phyloP scores from a whole-genome alignment of 768 basidiomycete species.

The Boletus subcaerulescens region DNA sequence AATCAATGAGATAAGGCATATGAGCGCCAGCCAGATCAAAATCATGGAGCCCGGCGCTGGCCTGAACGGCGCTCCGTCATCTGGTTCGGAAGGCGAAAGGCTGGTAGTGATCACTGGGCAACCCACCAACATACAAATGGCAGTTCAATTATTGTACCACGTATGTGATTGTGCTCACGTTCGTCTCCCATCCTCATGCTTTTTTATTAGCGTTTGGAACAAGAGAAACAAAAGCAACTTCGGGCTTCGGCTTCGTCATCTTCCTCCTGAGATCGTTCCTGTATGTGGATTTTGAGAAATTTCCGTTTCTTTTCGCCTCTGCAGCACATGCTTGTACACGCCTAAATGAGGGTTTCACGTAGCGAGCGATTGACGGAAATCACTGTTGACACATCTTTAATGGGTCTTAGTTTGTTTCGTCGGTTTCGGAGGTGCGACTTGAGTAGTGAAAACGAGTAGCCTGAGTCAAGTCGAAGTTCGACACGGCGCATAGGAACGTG shows the following conservation, averaged over 20 bases:
- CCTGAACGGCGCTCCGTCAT: constrained; percentile 65
- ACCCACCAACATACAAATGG: constrained; percentile 93
- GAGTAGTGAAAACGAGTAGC: no score
- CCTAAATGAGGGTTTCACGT: no score
- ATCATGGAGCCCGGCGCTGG: constrained; percentile 97
- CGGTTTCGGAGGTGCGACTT: no score
- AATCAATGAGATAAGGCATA: constrained; percentile 97
- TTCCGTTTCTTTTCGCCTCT: not conserved
- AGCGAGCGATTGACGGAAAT: no score
- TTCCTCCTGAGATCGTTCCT: constrained; percentile 22
- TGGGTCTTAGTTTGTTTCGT: no score
- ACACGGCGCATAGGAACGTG: no score
- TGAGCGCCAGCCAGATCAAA: constrained; percentile 95
- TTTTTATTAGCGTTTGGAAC: constrained; percentile 68
- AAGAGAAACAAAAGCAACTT: constrained; percentile 85
- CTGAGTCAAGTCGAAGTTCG: no score
- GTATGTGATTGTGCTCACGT: constrained; percentile 41
- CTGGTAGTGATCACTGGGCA: constrained; percentile 97
- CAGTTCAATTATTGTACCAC: constrained; percentile 86
- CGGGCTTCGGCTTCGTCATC: constrained; percentile 35
- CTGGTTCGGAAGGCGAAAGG: constrained; percentile 82
- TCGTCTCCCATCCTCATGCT: constrained; percentile 3
- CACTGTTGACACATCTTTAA: no score
- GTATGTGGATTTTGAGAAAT: not conserved
- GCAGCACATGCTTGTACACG: not conserved